Evolutionary conservation across 1,284 basidiomycete genomes (phyloP), one percentile per base, ranked within the genome.

Genomic region (Trametes sp.): DNA sequence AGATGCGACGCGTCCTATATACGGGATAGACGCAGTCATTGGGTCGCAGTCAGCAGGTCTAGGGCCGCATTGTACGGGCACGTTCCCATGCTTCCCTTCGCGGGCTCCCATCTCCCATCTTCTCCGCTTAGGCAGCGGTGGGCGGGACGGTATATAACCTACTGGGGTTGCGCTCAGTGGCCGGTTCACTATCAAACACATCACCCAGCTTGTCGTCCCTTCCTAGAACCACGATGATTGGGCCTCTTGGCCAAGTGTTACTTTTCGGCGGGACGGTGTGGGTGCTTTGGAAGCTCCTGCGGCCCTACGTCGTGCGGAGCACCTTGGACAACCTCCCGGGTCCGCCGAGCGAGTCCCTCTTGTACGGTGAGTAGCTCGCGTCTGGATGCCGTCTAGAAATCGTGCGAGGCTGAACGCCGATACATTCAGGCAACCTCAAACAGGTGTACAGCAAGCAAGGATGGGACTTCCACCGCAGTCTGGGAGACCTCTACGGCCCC

Each of bases 401-500:
- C n/a, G n/a, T n/a, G n/a, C n/a, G n/a, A 16, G n/a, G 13, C 26
- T 13, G 11, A 29, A 49, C 29, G 28, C 16, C 16, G 23, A 5
- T 24, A 28, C 6, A 7, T n/a, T 24, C 26, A 66, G 69, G 69
- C 1, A 68, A 70, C 45, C 44, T 70, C 44, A 62, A 62, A 23
- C 66, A 70, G 50, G 10, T 70, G 2, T 66, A 65, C 31, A 33
- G 65, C 49, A 63, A 59, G 16, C 57, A 62, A 10, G 65, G 59
- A 4, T 70, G 69, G 69, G 60, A 56, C 7, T 68, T 70, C 28
- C 62, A 65, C 23, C 54, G 54, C 4, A 59, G 59, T 16, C 26
- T 70, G 2, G 60, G 61, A 6, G 59, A 65, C 33, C 58, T 64
- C 31, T 69, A 68, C 26, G 64, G 64, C 0, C 55, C 58, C 1